Evolutionary conservation across 2,329 filamentous ascomycete genomes (phyloP).

Genomic region (Botrytis porri): DNA sequence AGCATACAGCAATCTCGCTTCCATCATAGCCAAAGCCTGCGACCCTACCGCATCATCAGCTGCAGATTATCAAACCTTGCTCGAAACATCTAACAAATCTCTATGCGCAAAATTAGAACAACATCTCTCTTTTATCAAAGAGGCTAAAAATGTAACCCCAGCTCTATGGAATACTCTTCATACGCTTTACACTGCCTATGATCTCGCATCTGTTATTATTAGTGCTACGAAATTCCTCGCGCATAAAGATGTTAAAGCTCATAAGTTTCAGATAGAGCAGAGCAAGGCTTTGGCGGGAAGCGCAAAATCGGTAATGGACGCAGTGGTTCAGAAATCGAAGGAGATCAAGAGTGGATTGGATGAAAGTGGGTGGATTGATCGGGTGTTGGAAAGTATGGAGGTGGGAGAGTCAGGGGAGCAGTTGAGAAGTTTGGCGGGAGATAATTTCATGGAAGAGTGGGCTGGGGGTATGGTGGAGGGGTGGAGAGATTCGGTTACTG

Average conservation of each 20-base stretch:
- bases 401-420: slow-evolving; percentile 21
- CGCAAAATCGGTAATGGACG: slow-evolving; percentile 24
- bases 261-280: slow-evolving; percentile 25
- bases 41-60: slow-evolving; percentile 22
- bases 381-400: slow-evolving; percentile 30
- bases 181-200: slow-evolving; percentile 34
- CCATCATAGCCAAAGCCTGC: slow-evolving; percentile 27
- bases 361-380: slow-evolving; percentile 39
- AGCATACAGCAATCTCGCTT: slow-evolving; percentile 27
- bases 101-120: slow-evolving; percentile 24
- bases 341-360: slow-evolving; percentile 34
- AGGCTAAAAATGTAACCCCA: neutral
- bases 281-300: slow-evolving; percentile 21
- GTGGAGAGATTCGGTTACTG: slow-evolving; percentile 37
- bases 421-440: slow-evolving; percentile 30
- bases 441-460: slow-evolving; percentile 38
- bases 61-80: slow-evolving; percentile 13
- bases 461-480: slow-evolving; percentile 37
- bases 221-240: slow-evolving; percentile 28
- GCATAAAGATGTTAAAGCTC: slow-evolving; percentile 23
- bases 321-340: slow-evolving; percentile 27
- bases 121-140: slow-evolving; percentile 14
- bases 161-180: slow-evolving; percentile 27
- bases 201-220: slow-evolving; percentile 28
- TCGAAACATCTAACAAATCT: slow-evolving; percentile 26